Percentiles rank a stretch among this genome's conserved stretches.
Conservation (phyloP, 2,329 filamentous ascomycete species). For the Fusarium dimerum region DNA sequence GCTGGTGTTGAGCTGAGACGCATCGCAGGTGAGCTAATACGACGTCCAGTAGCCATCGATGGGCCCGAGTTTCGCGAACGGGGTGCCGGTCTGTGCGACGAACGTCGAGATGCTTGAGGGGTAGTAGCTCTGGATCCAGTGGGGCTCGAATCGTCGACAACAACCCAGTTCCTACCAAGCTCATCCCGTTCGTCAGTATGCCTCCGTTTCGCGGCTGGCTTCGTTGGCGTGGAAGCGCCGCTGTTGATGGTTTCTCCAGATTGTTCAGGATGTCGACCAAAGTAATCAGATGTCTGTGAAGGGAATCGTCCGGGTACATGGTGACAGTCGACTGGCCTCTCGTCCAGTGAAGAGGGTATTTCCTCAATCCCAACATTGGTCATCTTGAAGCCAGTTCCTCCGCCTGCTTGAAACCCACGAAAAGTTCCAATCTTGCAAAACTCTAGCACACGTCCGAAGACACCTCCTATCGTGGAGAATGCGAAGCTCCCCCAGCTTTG, state of each 20-base stretch:
- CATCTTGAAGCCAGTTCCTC: constrained; percentile 70
- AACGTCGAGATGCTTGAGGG: constrained; percentile 26
- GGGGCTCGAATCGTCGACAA: constrained; percentile 52
- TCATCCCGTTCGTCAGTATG: constrained; percentile 57
- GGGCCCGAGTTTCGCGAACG: constrained; percentile 36
- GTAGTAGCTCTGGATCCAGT: constrained; percentile 18
- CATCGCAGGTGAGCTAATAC: constrained; percentile 43
- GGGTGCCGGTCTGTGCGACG: constrained; percentile 24
- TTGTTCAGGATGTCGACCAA: constrained; percentile 10
- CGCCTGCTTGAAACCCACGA: constrained; percentile 83
- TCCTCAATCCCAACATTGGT: constrained; percentile 24
- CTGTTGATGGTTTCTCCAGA: constrained; percentile 33
- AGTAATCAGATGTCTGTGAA: constrained; percentile 27
- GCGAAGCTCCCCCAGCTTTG: constrained; percentile 60
- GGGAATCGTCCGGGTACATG: constrained; percentile 33
- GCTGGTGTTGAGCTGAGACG: constrained; percentile 34
- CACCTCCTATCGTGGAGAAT: constrained; percentile 63
- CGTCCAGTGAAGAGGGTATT: constrained; percentile 10
- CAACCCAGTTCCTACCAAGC: constrained; percentile 69
- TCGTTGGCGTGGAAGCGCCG: constrained; percentile 43
- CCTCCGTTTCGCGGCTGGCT: constrained; percentile 53
- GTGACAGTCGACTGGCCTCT: constrained; percentile 21
- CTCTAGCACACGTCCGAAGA: constrained; percentile 78
- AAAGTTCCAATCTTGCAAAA: constrained; percentile 79
- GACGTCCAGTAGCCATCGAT: constrained; percentile 39